phyloP scores from a whole-genome alignment of 345 rosid species.

The Eucalyptus cloeziana region DNA sequence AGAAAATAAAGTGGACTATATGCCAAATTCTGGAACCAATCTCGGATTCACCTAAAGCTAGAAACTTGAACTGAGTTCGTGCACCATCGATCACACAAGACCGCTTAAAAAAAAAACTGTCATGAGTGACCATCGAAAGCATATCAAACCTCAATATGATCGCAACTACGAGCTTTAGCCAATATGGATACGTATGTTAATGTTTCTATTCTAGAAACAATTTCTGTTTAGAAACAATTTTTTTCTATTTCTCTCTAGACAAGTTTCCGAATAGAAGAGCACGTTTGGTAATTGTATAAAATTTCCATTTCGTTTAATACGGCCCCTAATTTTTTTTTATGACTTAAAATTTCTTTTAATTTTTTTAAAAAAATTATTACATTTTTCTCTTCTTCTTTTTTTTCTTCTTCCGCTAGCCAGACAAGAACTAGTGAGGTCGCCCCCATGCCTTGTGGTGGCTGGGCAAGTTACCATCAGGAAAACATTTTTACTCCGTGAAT shows the following conservation, averaged over 20 bases:
- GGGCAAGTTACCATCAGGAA: too few species aligned
- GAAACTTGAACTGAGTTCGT: background rate
- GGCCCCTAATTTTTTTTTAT: too few species aligned
- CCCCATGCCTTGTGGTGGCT: too few species aligned
- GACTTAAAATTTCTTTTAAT: too few species aligned
- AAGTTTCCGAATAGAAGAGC: too few species aligned
- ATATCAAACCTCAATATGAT: background rate
- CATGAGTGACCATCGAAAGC: background rate
- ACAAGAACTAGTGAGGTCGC: too few species aligned
- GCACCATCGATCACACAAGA: background rate
- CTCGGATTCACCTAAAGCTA: background rate
- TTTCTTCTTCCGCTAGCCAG: rapidly evolving
- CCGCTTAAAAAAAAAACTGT: background rate
- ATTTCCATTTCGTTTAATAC: rapidly evolving
- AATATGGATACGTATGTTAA: background rate
- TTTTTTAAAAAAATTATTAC: too few species aligned
- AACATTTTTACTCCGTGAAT: background rate
- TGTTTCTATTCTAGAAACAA: too few species aligned
- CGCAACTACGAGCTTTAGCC: background rate
- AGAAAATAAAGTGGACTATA: background rate
- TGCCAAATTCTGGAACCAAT: background rate
- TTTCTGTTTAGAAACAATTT: too few species aligned
- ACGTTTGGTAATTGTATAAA: rapidly evolving
- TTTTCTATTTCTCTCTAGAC: too few species aligned
- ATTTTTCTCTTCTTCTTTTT: too few species aligned